Evolutionary conservation across 2,329 filamentous ascomycete genomes (phyloP).

Genomic region (Aciculosporium take): DNA sequence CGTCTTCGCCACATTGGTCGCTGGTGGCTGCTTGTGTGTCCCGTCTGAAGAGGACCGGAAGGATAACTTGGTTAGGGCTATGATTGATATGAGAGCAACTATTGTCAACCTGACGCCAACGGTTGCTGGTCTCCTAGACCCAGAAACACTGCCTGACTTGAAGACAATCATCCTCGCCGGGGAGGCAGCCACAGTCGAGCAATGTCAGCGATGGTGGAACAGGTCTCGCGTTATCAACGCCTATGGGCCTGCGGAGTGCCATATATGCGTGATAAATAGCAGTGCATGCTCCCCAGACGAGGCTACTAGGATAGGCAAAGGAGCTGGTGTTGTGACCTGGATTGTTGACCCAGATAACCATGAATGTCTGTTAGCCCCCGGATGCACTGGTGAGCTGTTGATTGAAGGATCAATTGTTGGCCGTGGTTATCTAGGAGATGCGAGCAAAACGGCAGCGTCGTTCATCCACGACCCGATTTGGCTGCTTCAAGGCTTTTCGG

Average conservation of each 20-base stretch:
- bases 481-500: conserved; percentile 27
- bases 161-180: not conserved
- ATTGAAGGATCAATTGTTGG: conserved; percentile 2
- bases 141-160: not conserved
- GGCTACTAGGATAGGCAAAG: not conserved
- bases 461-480: conserved; percentile 44
- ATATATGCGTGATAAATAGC: not conserved
- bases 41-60: conserved; percentile 4
- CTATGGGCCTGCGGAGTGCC: conserved; percentile 3
- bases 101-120: not conserved
- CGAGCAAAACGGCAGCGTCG: conserved; percentile 37
- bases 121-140: not conserved
- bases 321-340: conserved; percentile 1
- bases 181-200: not conserved
- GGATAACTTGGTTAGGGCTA: not conserved
- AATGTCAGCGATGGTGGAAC: not conserved
- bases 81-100: not conserved
- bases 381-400: conserved; percentile 1
- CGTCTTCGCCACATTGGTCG: conserved; percentile 2
- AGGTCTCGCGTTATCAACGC: not conserved
- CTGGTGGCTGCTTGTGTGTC: conserved; percentile 6
- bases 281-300: conserved; percentile 29
- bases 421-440: not conserved
- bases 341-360: not conserved
- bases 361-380: not conserved